Evolutionary conservation across 371 early-diverging fungal genomes (phyloP), one percentile per base, ranked within the genome.

Genomic region (Mucor plumbeus): DNA sequence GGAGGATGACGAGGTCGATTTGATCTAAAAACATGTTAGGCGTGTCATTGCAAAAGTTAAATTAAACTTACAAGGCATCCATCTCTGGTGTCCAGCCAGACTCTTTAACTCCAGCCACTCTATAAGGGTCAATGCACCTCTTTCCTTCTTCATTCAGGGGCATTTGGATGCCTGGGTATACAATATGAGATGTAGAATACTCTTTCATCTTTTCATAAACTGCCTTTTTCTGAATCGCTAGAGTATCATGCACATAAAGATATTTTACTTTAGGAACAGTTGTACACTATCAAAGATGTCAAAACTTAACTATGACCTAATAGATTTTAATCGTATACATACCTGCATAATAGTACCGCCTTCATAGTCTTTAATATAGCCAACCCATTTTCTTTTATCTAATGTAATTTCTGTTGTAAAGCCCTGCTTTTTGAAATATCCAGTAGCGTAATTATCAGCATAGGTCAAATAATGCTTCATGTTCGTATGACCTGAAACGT

Each of bases 361-460:
- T 71, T 99, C 99, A 77, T 99, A 99, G 82, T 99, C 99, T 80
- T 99, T 99, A 70, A 99, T 99, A 75, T 95, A 96, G 0, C 99
- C 99, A 69, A 95, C 92, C 99, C 99, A 99, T 61, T 93, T 84
- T 19, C 88, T 75, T 71, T 91, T 91, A 61, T 97, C 96, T 72
- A 99, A 86, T 8, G 93, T 92, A 36, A 99, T 95, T 5, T 99
- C 95, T 17, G 93, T 92, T 9, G 97, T 96, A 81, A 99, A 99
- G 15, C 99, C 99, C 88, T 98, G 99, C 76, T 99, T 99, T 80
- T 94, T 96, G 80, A 99, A 99, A 77, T 98, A 99, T 4, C 99
- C 99, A 38, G 95, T 95, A 9, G 99, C 99, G 75, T 95, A 98
- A 80, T 99, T 99, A 80, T 99, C 99, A 2, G 99, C 99, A 82